Conservation (phyloP, 495 filamentous ascomycete genomes). For the Viridothelium virens region DNA sequence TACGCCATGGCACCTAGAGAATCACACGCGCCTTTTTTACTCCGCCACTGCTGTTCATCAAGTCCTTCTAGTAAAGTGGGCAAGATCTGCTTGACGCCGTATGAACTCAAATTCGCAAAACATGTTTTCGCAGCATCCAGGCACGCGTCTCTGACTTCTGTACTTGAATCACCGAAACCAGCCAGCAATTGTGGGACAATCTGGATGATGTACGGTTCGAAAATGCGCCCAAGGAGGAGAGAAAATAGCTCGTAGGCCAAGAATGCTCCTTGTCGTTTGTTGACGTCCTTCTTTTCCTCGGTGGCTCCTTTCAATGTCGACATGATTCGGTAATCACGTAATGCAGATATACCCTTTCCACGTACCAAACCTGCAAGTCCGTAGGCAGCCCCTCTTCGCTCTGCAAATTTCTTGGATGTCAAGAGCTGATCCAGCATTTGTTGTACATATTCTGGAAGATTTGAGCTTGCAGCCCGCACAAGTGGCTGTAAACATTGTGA, state of each 20-base stretch:
- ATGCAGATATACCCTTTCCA: conserved; percentile 71
- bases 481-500: conserved; percentile 88
- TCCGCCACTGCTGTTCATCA: conserved; percentile 92
- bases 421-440: conserved; percentile 71
- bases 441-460: conserved; percentile 70
- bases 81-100: conserved; percentile 87
- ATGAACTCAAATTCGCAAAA: conserved; percentile 87
- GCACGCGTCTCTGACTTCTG: conserved; percentile 86
- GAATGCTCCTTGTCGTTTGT: conserved; percentile 80
- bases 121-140: conserved; percentile 89
- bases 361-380: conserved; percentile 84
- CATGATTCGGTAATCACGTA: conserved; percentile 82
- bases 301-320: conserved; percentile 63
- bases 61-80: conserved; percentile 88
- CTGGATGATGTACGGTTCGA: conserved; percentile 94
- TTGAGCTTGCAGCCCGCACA: conserved; percentile 67
- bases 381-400: conserved; percentile 86
- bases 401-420: conserved; percentile 79
- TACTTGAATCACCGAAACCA: conserved; percentile 79
- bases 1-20: conserved; percentile 97
- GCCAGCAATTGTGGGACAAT: conserved; percentile 84
- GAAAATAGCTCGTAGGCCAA: conserved; percentile 87
- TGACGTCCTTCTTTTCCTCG: conserved; percentile 86
- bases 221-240: conserved; percentile 72
- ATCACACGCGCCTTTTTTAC: conserved; percentile 96